These are phyloP conservation scores for Debaryomyces tyrocola DNA, from an alignment of 805 yeast species.

Conservation along the genomic window DNA sequence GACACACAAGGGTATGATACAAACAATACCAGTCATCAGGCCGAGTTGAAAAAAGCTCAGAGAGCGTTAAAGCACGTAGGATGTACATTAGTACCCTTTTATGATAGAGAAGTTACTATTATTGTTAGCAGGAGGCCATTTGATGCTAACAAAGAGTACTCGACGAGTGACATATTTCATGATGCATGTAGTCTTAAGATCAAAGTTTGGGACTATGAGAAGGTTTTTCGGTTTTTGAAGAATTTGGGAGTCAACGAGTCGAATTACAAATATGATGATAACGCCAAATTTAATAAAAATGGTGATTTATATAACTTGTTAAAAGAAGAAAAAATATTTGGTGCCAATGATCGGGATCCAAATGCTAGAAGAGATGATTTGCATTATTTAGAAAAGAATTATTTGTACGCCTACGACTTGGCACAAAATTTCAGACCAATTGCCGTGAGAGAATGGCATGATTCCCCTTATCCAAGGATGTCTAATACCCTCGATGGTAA, in stretches of 20 bases:
- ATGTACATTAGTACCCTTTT: slow-evolving; percentile 44
- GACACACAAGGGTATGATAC: slow-evolving; percentile 51
- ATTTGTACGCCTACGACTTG: slow-evolving; percentile 77
- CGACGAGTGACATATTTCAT: slow-evolving; percentile 61
- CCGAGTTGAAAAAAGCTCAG: slow-evolving; percentile 42
- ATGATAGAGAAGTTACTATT: slow-evolving; percentile 64
- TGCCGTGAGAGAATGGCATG: slow-evolving; percentile 76
- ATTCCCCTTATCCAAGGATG: slow-evolving; percentile 55
- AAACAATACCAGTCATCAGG: slow-evolving; percentile 32
- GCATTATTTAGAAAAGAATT: slow-evolving; percentile 71
- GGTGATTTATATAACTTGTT: slow-evolving; percentile 50
- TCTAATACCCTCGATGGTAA: slow-evolving; percentile 68
- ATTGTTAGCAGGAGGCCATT: slow-evolving; percentile 68
- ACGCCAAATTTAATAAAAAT: slow-evolving; percentile 7
- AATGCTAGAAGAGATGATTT: slow-evolving; percentile 81
- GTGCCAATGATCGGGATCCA: slow-evolving; percentile 88
- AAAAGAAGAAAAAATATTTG: slow-evolving; percentile 80
- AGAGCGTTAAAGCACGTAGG: slow-evolving; percentile 50
- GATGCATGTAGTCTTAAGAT: slow-evolving; percentile 60
- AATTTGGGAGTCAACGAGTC: slow-evolving; percentile 47
- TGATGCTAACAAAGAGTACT: slow-evolving; percentile 40
- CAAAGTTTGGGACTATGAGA: slow-evolving; percentile 87
- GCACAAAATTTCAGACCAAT: slow-evolving; percentile 78
- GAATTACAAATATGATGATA: slow-evolving; percentile 4
- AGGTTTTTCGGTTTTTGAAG: slow-evolving; percentile 74